A percentile compares a stretch with the other conserved stretches of the same genome.
These are phyloP conservation scores for rapeseed (Brassica napus) DNA, from an alignment of 345 rosid genomes.

Conservation along the genomic window Da-Ae NC_063449.1:35239501-35240000, in stretches of 20 bases:
- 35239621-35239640: constrained; percentile 20
- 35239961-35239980: constrained; percentile 26
- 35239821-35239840: constrained; percentile 39
- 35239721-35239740: not conserved
- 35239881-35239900: constrained; percentile 11
- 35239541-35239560: constrained; percentile 69
- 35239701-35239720: constrained; percentile 38
- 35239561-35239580: constrained; percentile 39
- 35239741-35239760: not conserved
- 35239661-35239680: not conserved
- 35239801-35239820: constrained; percentile 91
- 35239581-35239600: not conserved
- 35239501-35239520: constrained; percentile 2
- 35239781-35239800: constrained; percentile 51
- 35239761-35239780: not conserved
- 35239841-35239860: constrained; percentile 43
- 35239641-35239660: constrained; percentile 3
- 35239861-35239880: constrained; percentile 60
- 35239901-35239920: constrained; percentile 14
- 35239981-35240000: not conserved
- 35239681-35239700: constrained; percentile 1
- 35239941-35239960: constrained; percentile 39
- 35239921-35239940: not conserved
- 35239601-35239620: constrained; percentile 20
- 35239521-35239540: constrained; percentile 33